phyloP scores from a whole-genome alignment of 495 filamentous ascomycete species.

The Aspergillus affinis region DNA sequence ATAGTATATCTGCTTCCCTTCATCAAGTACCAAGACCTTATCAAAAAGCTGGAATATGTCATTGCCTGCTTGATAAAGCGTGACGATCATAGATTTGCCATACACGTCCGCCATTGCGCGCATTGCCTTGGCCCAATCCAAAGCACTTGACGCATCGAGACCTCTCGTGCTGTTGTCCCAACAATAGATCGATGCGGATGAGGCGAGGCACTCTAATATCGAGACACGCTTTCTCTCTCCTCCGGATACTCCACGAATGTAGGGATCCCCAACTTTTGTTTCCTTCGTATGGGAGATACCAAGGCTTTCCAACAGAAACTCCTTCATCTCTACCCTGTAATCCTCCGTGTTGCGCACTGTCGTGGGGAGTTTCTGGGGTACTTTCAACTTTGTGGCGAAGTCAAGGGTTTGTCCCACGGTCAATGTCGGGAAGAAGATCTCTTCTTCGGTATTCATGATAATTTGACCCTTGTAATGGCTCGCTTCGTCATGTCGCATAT shows the following conservation, averaged over 20 bases:
- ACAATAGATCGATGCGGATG: slow-evolving; percentile 57
- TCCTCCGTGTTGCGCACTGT: not conserved
- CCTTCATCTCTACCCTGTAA: not conserved
- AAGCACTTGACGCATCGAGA: slow-evolving; percentile 59
- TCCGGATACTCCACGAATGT: slow-evolving; percentile 76
- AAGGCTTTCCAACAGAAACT: not conserved
- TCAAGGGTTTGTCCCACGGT: slow-evolving; percentile 69
- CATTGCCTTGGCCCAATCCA: slow-evolving; percentile 50
- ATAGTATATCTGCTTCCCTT: slow-evolving; percentile 41
- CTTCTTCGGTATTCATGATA: slow-evolving; percentile 65
- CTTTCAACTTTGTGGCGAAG: slow-evolving; percentile 51
- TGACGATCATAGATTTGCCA: slow-evolving; percentile 46
- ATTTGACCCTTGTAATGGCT: slow-evolving; percentile 67
- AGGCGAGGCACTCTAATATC: slow-evolving; percentile 64
- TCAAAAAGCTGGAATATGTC: slow-evolving; percentile 62
- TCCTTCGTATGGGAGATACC: not conserved
- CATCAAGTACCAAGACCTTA: slow-evolving; percentile 65
- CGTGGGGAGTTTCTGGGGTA: not conserved
- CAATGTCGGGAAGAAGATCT: slow-evolving; percentile 64
- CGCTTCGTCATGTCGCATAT: slow-evolving; percentile 42
- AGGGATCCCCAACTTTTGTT: slow-evolving; percentile 68
- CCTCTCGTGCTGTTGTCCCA: slow-evolving; percentile 64
- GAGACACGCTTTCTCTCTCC: slow-evolving; percentile 76
- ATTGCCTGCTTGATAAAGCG: slow-evolving; percentile 63
- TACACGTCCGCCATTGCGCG: slow-evolving; percentile 47